A percentile compares a stretch with the other conserved stretches of the same genome.
Evolutionary conservation across 2,329 filamentous ascomycete species (phyloP).

Genomic region (Arthrobotrys entomopaga): DNA sequence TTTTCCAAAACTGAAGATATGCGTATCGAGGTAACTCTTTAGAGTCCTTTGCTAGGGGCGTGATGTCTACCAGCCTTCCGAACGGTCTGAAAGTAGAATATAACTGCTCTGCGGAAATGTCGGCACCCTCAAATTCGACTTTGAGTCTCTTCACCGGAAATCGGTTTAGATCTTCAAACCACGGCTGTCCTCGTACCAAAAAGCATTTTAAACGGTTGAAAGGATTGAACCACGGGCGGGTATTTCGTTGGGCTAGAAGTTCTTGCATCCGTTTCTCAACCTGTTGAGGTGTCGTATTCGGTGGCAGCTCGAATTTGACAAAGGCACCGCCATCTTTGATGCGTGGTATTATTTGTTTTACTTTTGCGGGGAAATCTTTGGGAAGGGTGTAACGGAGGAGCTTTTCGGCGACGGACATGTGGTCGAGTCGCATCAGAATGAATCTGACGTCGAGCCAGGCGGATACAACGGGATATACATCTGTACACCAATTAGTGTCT

Average conservation of each 20-base stretch:
- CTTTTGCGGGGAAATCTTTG: constrained; percentile 66
- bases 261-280: constrained; percentile 72
- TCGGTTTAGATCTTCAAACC: constrained; percentile 91
- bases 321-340: constrained; percentile 93
- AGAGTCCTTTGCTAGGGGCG: constrained; percentile 82
- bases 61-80: constrained; percentile 88
- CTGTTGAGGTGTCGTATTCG: constrained; percentile 64
- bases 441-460: constrained; percentile 65
- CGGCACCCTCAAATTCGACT: constrained; percentile 83
- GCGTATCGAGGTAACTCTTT: constrained; percentile 85
- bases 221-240: constrained; percentile 91
- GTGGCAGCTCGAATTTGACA: constrained; percentile 77
- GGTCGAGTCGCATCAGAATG: constrained; percentile 68
- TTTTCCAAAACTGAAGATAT: constrained; percentile 77
- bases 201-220: constrained; percentile 76
- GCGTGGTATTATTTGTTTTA: constrained; percentile 83
- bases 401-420: constrained; percentile 65
- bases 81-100: constrained; percentile 90
- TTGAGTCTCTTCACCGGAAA: constrained; percentile 79
- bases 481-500: constrained; percentile 63
- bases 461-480: constrained; percentile 84
- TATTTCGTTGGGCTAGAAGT: constrained; percentile 74
- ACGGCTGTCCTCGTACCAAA: constrained; percentile 83
- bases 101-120: constrained; percentile 84
- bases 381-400: constrained; percentile 71